Evolutionary conservation across 257 asterid genomes (phyloP).

Genomic region (Voacanga thouarsii): DNA sequence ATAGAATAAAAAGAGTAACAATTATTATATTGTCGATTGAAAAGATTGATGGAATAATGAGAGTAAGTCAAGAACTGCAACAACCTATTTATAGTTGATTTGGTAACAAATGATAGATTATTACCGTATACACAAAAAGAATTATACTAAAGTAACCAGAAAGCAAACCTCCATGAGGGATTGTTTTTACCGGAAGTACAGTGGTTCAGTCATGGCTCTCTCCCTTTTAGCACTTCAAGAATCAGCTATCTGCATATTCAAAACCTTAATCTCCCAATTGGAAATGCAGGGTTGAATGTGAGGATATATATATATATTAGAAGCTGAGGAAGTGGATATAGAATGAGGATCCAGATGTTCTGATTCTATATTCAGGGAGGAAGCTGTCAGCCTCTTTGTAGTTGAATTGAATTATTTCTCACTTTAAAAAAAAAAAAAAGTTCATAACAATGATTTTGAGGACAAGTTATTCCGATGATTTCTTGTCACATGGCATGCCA

Average conservation of each 20-base stretch:
- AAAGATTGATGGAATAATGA: no score
- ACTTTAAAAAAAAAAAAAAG: no score
- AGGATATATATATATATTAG: no score
- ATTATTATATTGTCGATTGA: no score
- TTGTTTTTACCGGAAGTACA: background rate
- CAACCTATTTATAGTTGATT: no score
- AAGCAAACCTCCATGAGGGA: background rate
- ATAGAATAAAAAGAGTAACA: no score
- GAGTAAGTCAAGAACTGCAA: no score
- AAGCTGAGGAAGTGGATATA: background rate
- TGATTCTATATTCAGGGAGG: background rate
- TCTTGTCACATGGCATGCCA: no score
- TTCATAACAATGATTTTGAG: no score
- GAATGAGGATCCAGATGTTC: background rate
- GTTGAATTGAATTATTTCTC: background rate
- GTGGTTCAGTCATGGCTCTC: background rate
- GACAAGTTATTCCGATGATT: background rate
- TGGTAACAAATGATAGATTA: no score
- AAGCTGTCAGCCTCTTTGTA: background rate
- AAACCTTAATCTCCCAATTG: background rate
- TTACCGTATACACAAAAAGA: background rate
- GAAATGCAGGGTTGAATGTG: background rate
- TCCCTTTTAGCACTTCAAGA: background rate
- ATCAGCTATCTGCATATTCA: background rate
- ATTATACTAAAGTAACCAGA: background rate